phyloP scores from a whole-genome alignment of 768 basidiomycete genomes.

The Mycena crocata region DNA sequence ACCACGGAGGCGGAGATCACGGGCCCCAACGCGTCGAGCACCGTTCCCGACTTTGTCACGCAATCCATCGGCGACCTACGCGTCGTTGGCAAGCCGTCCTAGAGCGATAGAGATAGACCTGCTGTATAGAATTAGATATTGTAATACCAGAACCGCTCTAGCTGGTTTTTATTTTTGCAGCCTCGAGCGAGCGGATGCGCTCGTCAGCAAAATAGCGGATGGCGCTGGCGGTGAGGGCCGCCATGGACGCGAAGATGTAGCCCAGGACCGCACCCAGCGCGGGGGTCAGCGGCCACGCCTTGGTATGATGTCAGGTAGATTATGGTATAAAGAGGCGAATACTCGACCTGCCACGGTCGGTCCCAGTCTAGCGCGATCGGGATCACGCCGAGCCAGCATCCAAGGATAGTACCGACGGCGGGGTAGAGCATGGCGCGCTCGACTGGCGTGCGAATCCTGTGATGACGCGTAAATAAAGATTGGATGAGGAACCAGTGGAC shows the following conservation, averaged over 20 bases:
- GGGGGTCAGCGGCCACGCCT: constrained; percentile 89
- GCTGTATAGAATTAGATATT: not conserved
- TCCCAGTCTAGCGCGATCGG: constrained; percentile 97
- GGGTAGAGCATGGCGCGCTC: constrained; percentile 89
- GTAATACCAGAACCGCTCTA: constrained; percentile 12
- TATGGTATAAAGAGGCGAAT: constrained; percentile 5
- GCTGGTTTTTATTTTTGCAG: constrained; percentile 37
- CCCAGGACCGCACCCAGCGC: constrained; percentile 79
- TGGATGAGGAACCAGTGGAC: constrained; percentile 45
- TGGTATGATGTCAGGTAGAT: constrained; percentile 21
- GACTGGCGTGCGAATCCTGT: constrained; percentile 68
- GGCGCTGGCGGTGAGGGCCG: constrained; percentile 61
- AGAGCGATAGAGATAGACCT: constrained; percentile 8
- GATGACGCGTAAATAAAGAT: not conserved
- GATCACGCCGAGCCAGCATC: constrained; percentile 84
- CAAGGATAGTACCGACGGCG: constrained; percentile 74
- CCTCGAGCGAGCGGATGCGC: constrained; percentile 42
- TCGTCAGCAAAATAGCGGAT: constrained; percentile 52
- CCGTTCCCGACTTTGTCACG: constrained; percentile 86
- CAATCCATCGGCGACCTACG: constrained; percentile 86
- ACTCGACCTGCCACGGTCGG: constrained; percentile 91
- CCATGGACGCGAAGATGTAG: constrained; percentile 69
- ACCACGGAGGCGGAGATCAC: constrained; percentile 79
- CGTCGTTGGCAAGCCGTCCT: constrained; percentile 42
- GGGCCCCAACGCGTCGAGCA: constrained; percentile 74